Evolutionary conservation across 768 basidiomycete species (phyloP).

Genomic region (Cystofilobasidium ferigula): DNA sequence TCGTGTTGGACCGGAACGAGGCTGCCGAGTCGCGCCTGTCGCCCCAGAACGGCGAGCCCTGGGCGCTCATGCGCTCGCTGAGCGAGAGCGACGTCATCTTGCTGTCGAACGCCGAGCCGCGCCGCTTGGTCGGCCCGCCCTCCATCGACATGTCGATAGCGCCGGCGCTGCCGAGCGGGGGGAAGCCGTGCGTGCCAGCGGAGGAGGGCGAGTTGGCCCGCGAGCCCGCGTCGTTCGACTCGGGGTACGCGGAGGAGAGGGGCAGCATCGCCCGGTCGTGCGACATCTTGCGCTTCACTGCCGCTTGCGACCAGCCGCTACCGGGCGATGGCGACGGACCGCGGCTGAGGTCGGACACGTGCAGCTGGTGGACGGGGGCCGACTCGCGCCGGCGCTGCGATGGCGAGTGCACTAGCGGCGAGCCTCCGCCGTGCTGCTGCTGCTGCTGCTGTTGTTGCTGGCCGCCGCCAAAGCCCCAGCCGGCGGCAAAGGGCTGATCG

Average conservation of each 20-base stretch:
- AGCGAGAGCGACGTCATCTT: constrained; percentile 24
- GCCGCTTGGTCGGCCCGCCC: constrained; percentile 47
- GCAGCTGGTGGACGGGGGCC: not conserved
- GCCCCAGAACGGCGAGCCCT: constrained; percentile 43
- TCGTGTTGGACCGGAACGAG: constrained; percentile 56
- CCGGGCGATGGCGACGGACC: not conserved
- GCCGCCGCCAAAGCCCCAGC: not conserved
- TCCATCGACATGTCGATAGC: not conserved
- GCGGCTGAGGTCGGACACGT: not conserved
- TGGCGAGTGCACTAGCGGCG: not conserved
- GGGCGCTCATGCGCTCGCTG: not conserved
- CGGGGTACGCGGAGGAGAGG: not conserved
- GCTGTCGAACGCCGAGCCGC: constrained; percentile 72
- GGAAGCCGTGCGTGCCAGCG: not conserved
- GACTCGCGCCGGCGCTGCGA: not conserved
- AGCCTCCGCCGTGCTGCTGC: not conserved
- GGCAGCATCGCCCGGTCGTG: constrained; percentile 37
- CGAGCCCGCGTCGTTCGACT: not conserved
- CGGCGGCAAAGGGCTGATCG: not conserved
- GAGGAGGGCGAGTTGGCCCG: constrained; percentile 10
- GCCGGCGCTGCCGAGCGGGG: not conserved
- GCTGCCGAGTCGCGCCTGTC: constrained; percentile 60
- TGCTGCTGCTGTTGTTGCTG: not conserved
- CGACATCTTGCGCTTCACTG: constrained; percentile 66
- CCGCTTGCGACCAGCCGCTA: not conserved